Evolutionary conservation across 2,329 filamentous ascomycete species (phyloP).

Genomic region (Alternaria solani): DNA sequence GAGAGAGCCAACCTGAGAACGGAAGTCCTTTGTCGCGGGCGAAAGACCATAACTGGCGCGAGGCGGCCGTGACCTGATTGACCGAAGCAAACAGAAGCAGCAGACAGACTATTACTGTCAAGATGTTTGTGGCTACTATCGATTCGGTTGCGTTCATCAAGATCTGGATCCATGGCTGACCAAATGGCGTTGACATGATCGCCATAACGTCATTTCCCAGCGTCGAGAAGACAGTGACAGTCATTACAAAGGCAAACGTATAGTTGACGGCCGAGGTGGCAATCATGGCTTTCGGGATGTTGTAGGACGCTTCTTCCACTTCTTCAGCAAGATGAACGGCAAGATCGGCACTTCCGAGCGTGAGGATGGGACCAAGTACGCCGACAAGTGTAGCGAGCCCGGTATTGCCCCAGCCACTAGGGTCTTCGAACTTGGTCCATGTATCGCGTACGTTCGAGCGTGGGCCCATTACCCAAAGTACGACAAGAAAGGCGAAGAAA

Average conservation of each 20-base stretch:
- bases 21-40: slow-evolving; percentile 39
- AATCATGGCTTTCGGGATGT: slow-evolving; percentile 48
- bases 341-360: slow-evolving; percentile 44
- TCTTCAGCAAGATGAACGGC: slow-evolving; percentile 46
- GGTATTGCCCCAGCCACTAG: slow-evolving; percentile 51
- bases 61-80: slow-evolving; percentile 25
- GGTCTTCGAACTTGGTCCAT: slow-evolving; percentile 57
- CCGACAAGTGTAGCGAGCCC: slow-evolving; percentile 55
- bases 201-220: slow-evolving; percentile 3
- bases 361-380: slow-evolving; percentile 40
- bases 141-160: slow-evolving; percentile 32
- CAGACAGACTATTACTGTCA: slow-evolving; percentile 15
- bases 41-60: slow-evolving; percentile 40
- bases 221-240: slow-evolving; percentile 20
- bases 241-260: slow-evolving; percentile 42
- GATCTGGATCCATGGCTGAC: slow-evolving; percentile 32
- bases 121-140: slow-evolving; percentile 24
- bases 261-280: slow-evolving; percentile 46
- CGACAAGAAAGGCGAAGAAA: slow-evolving; percentile 58
- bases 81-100: slow-evolving; percentile 6
- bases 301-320: slow-evolving; percentile 31
- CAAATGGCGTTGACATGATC: slow-evolving; percentile 17
- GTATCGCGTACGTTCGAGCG: slow-evolving; percentile 49
- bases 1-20: slow-evolving; percentile 18
- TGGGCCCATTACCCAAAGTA: slow-evolving; percentile 35